Evolutionary conservation across 148 eudicot species (phyloP).

Genomic region (Suaeda aralocaspica): DNA sequence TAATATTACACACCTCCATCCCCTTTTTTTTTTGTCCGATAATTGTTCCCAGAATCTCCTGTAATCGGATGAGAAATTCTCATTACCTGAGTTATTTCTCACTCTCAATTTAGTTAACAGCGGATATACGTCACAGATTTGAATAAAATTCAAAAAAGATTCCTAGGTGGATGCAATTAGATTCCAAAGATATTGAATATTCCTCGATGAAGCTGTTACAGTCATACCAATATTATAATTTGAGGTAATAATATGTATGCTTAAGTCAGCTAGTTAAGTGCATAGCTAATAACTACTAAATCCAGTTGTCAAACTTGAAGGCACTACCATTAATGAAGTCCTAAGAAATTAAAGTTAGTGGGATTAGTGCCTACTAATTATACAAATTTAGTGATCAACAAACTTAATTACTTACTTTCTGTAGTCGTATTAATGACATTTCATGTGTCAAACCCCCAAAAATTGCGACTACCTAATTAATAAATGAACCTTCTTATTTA

Average conservation of each 20-base stretch:
- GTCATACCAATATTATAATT: neutral
- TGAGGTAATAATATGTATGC: neutral
- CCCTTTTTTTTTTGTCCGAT: no score
- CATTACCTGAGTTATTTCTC: no score
- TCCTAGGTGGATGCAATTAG: constrained; percentile 18
- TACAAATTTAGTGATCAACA: neutral
- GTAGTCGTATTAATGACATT: constrained; percentile 14
- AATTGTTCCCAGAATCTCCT: no score
- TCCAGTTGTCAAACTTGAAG: constrained; percentile 16
- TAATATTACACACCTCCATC: no score
- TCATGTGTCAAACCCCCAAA: constrained; percentile 17
- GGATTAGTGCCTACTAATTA: constrained; percentile 24
- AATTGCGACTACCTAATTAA: constrained; percentile 9
- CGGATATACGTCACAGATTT: no score
- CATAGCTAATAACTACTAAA: neutral
- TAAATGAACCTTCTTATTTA: constrained; percentile 18
- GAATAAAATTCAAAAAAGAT: constrained; percentile 5
- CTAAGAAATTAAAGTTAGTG: neutral
- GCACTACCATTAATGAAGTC: constrained; percentile 7
- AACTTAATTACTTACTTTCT: no score
- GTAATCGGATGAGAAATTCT: no score
- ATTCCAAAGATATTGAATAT: constrained; percentile 24
- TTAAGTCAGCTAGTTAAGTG: neutral
- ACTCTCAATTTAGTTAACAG: no score
- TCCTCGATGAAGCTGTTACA: constrained; percentile 9